Base-by-base conservation (phyloP, 192 early-diverging fungal genomes). In the Spizellomyces punctatus region DNA sequence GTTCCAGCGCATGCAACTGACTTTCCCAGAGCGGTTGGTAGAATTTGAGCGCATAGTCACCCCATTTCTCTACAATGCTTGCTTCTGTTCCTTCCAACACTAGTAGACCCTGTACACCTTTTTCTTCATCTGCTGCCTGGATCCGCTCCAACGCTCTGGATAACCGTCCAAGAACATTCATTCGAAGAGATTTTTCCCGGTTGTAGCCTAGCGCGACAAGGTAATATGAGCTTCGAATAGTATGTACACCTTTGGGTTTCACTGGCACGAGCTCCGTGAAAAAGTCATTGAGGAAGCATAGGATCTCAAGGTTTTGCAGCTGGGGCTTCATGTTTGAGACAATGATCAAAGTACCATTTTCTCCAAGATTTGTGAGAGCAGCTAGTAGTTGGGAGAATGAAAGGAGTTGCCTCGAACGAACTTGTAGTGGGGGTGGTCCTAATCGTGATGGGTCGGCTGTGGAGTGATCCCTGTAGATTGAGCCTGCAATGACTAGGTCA, bases 291-390 rank as follows among this genome's bases (percentile, higher is more conserved):
- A 72, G 50, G 62, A 72, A 64, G 44, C 63, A 64, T 6, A 72
- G 62, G 49, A 64, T 63, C 44, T 72, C 71, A 22, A 72, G 62
- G 62, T 72, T 72, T 50, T 72, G 62, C 16, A 72, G 63, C 16
- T 64, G 71, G 52, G 71, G 71, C 54, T 72, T 72, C 62, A 72
- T 72, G 62, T 72, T 72, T 48, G 47, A 64, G 71, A 72, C 71
- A 22, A 72, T 42, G 14, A 72, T 58, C 10, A 72, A 10, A 60
- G 71, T 72, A 19, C 71, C 71, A 7, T 55, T 63, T 52, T 27
- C 17, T 43, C 42, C 8, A 7, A 72, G 49, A 46, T 72, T 72
- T 2, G 27, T 49, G n/a, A 72, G 19, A 5, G 71, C 71, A 22
- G 63, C 62, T 8, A 72, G 63, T 8, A 72, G 45, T 17, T 72